Evolutionary conservation across 805 yeast species (phyloP).

Genomic region (Zygosaccharomyces kombuchaensis): DNA sequence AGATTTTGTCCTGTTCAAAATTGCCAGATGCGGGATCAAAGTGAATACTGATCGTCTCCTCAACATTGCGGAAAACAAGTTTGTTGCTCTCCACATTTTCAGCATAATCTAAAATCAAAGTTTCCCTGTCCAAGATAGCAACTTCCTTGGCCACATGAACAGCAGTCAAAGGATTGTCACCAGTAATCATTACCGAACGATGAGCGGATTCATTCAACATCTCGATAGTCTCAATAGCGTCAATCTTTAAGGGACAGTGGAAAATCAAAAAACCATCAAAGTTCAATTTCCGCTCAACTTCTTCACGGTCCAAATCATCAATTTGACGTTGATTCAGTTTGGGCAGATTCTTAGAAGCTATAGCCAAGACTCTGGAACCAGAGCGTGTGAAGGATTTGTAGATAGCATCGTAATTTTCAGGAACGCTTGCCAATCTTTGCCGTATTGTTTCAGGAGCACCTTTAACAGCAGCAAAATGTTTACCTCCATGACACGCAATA

Average conservation of each 20-base stretch:
- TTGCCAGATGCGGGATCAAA: conserved; percentile 50
- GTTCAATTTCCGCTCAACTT: conserved; percentile 64
- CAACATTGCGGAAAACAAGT: conserved; percentile 80
- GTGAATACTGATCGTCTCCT: conserved; percentile 68
- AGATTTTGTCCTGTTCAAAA: conserved; percentile 41
- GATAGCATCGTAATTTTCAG: conserved; percentile 74
- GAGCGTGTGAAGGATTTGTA: conserved; percentile 89
- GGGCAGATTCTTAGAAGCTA: conserved; percentile 76
- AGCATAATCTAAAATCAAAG: conserved; percentile 80
- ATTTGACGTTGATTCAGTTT: conserved; percentile 46
- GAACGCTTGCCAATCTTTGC: conserved; percentile 65
- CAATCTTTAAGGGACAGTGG: conserved; percentile 94
- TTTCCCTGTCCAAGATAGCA: conserved; percentile 75
- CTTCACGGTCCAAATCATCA: conserved; percentile 64
- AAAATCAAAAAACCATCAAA: conserved; percentile 94
- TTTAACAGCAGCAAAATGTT: conserved; percentile 76
- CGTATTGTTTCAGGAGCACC: conserved; percentile 98
- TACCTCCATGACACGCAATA: conserved; percentile 55
- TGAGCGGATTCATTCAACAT: conserved; percentile 95
- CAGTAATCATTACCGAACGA: conserved; percentile 96
- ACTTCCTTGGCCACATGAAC: conserved; percentile 96
- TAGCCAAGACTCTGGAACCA: conserved; percentile 95
- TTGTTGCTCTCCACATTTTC: conserved; percentile 51
- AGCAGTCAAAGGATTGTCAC: conserved; percentile 97
- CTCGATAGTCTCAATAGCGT: conserved; percentile 82